Base-by-base conservation (phyloP, 495 filamentous ascomycete species). In the Trichoderma parareesei region DNA sequence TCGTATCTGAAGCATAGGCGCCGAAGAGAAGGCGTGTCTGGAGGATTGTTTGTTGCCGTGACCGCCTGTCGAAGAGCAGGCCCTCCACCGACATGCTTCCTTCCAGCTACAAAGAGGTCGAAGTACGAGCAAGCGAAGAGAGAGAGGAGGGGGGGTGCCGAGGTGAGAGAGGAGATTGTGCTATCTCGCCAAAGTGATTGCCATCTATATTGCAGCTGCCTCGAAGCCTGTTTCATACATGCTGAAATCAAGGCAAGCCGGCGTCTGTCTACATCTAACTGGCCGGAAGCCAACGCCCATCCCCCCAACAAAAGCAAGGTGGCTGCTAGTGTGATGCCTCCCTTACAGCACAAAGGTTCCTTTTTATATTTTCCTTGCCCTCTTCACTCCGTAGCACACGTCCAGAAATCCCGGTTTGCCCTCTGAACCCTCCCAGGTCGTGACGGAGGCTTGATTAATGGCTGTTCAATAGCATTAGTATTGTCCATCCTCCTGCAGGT, bases 241-340 rank as follows among this genome's bases (percentile, higher is more conserved):
- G 53, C 53, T 55, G 53, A 57, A 57, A 57, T 8, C 53, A 57
- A 35, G 27, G 18, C 53, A 57, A 35, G 33, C 20, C 53, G 11
- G 53, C 27, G 53, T 57, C 53, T n/a, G 53, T 57, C 53, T 57
- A 57, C 20, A 57, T 57, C 53, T 57, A 57, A 57, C 53, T 57
- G 33, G 53, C 53, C 53, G 16, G 37, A 33, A 49, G 18, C 10
- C 3, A 57, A 37, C 44, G 20, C 20, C 6, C 18, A 5, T 20
- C n/a, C 14, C n/a, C 27, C 27, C 27, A 27, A 27, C 11, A 14
- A 57, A 57, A 57, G 53, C 53, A 57, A 57, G 53, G 33, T 35
- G 37, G 53, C 9, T 57, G 11, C 8, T 57, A 57, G 20, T 57
- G 53, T 13, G 18, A 57, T 37, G 53, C 53, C 53, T 57, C 46